Evolutionary conservation across 106 monocot genomes (phyloP).

Genomic region (Triglochin maritima): DNA sequence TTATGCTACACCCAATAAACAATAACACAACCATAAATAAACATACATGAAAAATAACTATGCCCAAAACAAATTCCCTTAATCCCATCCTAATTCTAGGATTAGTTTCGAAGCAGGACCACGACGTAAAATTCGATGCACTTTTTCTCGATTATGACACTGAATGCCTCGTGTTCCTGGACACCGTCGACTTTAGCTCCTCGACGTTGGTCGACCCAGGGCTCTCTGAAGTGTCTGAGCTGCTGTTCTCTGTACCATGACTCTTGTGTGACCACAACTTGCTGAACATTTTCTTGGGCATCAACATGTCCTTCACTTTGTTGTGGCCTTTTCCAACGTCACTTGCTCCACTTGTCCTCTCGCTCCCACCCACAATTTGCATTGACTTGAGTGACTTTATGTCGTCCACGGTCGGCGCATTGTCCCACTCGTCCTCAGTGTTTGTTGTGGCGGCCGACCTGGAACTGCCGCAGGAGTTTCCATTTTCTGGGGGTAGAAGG

Average conservation of each 20-base stretch:
- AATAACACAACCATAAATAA: too few relatives aligned
- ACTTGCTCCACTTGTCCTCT: conserved; percentile 14
- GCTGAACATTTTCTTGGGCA: conserved; percentile 45
- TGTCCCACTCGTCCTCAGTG: conserved; percentile 28
- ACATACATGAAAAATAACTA: too few relatives aligned
- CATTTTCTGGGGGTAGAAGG: neutral
- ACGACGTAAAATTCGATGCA: neutral
- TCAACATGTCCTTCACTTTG: conserved; percentile 28
- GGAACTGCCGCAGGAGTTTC: conserved; percentile 14
- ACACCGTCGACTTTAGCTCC: conserved; percentile 46
- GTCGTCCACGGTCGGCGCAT: conserved; percentile 6
- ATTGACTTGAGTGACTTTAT: conserved; percentile 14
- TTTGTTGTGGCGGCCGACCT: conserved; percentile 18
- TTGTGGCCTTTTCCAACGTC: conserved; percentile 1
- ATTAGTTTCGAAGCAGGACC: neutral
- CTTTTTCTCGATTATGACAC: conserved; percentile 8
- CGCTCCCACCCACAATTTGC: conserved; percentile 8
- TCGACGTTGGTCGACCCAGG: conserved; percentile 29
- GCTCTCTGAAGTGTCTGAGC: conserved; percentile 67
- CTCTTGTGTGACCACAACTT: conserved; percentile 45
- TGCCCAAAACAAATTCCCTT: too few relatives aligned
- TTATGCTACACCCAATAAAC: too few relatives aligned
- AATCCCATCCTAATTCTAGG: neutral
- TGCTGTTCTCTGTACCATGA: conserved; percentile 28
- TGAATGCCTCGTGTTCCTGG: conserved; percentile 28